Conservation (phyloP, 2,329 filamentous ascomycete genomes). For the Cadophora luteo-olivacea region DNA sequence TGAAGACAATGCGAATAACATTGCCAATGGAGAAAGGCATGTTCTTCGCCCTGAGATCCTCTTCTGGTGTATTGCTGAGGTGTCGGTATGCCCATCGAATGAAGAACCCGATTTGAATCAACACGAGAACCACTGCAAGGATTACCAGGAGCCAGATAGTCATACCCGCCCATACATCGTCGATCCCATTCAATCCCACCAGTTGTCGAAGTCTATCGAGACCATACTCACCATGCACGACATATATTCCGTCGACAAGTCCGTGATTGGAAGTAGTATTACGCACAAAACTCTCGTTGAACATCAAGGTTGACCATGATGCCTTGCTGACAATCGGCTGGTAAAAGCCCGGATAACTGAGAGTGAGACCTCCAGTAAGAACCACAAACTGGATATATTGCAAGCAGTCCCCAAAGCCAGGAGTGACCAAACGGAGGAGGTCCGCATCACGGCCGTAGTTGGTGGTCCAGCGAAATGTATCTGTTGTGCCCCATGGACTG, state of each 20-base stretch:
- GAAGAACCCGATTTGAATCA: slow-evolving; percentile 80
- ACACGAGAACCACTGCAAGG: slow-evolving; percentile 67
- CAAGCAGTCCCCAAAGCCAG: slow-evolving; percentile 94
- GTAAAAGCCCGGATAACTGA: slow-evolving; percentile 93
- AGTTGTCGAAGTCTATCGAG: slow-evolving; percentile 81
- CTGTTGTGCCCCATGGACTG: slow-evolving; percentile 91
- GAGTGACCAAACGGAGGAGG: slow-evolving; percentile 87
- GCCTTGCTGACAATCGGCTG: slow-evolving; percentile 89
- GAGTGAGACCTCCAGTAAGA: slow-evolving; percentile 82
- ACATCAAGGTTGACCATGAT: slow-evolving; percentile 89
- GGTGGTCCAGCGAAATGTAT: slow-evolving; percentile 95
- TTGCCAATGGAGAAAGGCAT: slow-evolving; percentile 84
- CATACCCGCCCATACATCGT: slow-evolving; percentile 94
- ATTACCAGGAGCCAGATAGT: slow-evolving; percentile 88
- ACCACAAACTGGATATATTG: slow-evolving; percentile 96
- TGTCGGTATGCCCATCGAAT: slow-evolving; percentile 77
- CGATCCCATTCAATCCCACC: slow-evolving; percentile 75
- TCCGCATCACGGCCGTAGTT: slow-evolving; percentile 97
- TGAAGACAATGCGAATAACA: slow-evolving; percentile 85
- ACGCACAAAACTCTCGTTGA: slow-evolving; percentile 88
- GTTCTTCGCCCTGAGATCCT: slow-evolving; percentile 91
- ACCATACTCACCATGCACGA: slow-evolving; percentile 78
- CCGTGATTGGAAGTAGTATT: slow-evolving; percentile 68
- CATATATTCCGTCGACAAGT: slow-evolving; percentile 86
- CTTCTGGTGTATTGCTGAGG: slow-evolving; percentile 75